Base-by-base conservation (phyloP, 2,329 filamentous ascomycete species). In the Elsinoe fawcettii region DNA sequence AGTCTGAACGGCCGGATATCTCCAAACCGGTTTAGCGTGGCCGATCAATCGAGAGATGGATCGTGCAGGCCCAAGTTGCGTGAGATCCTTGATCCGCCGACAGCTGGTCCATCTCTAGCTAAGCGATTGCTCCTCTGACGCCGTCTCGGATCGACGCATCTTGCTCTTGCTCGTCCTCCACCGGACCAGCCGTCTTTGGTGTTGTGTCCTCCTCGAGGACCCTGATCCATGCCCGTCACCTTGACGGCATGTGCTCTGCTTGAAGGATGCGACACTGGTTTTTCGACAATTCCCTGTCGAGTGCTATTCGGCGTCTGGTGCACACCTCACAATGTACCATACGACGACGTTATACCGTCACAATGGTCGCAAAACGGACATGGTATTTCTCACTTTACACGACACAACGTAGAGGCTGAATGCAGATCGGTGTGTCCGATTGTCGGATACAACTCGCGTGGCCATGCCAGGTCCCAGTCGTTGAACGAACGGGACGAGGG, bases 11-110 rank as follows among this genome's bases (percentile, higher is more conserved):
- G 41, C 41, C 41, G 54, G 25, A 39, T 46, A 56, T 46, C 54
- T 16, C 54, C 30, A 23, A 56, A 46, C 14, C 54, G 23, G 54
- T 25, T 37, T 56, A 56, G 54, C 54, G 54, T 34, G 54, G 54
- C 54, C 54, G 54, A 56, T 56, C 54, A 47, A 56, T 56, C 54
- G 54, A 53, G 49, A 53, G 49, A 53, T 53, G 49, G 49, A 53
- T 53, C 49, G 49, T 53, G 49, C 49, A 53, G 49, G 49, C 20
- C 49, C 49, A 37, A 30, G 30, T 34, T 34, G 49, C 34, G 49
- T 39, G 49, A 53, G 49, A 53, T 53, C 49, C 49, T 53, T 53
- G 49, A 53, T 53, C 49, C 49, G 49, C 49, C 49, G 25, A 37
- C 30, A 30, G 25, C 30, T 51, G 14, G 27, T 22, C 23, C 46